Conservation (phyloP, 2,329 filamentous ascomycete species). For the Trichoderma pleuroti region DNA sequence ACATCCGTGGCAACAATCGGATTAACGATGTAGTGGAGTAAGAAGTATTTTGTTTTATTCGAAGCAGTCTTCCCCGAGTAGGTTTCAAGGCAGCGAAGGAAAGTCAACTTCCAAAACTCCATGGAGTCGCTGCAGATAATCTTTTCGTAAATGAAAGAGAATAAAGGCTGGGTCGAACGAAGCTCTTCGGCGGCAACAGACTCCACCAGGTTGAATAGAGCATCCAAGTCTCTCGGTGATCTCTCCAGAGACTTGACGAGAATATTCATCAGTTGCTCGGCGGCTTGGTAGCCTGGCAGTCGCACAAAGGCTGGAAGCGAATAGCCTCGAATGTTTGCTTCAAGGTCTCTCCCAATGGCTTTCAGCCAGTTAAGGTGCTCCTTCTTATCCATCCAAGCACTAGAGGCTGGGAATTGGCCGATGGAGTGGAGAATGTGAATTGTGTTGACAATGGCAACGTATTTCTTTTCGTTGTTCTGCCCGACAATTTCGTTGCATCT, state of each 20-base stretch:
- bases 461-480: conserved; percentile 66
- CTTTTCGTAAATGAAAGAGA: conserved; percentile 77
- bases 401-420: conserved; percentile 58
- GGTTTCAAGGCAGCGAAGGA: conserved; percentile 81
- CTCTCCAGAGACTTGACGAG: conserved; percentile 76
- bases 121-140: conserved; percentile 82
- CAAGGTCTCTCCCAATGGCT: conserved; percentile 71
- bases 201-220: conserved; percentile 80
- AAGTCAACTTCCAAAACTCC: conserved; percentile 77
- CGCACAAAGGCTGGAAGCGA: conserved; percentile 69
- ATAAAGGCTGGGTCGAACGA: conserved; percentile 70
- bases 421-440: conserved; percentile 83
- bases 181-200: conserved; percentile 80
- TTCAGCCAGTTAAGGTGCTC: conserved; percentile 59
- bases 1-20: conserved; percentile 96
- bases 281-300: conserved; percentile 81
- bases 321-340: conserved; percentile 68
- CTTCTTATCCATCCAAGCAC: conserved; percentile 68
- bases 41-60: conserved; percentile 89
- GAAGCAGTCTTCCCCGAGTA: conserved; percentile 76
- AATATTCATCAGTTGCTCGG: conserved; percentile 81
- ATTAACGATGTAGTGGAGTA: conserved; percentile 89
- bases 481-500: conserved; percentile 60
- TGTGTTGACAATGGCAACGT: conserved; percentile 73
- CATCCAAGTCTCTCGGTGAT: conserved; percentile 73